phyloP scores from a whole-genome alignment of 805 yeast genomes.

The Ascoidea asiatica region DNA sequence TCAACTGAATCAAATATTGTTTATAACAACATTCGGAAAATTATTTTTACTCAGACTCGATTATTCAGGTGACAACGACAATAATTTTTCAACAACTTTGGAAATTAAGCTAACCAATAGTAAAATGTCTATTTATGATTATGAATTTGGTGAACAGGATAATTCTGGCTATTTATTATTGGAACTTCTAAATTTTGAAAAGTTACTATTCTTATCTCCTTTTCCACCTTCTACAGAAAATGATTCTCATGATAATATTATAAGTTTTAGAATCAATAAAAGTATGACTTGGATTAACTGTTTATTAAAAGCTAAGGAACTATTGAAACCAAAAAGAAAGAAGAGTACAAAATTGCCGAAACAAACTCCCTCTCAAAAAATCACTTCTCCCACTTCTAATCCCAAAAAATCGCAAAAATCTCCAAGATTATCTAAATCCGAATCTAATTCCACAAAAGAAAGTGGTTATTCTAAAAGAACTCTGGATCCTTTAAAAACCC shows the following conservation, averaged over 20 bases:
- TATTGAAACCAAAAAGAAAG: slow-evolving; percentile 22
- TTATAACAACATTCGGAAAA: slow-evolving; percentile 20
- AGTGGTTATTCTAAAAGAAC: too few relatives aligned
- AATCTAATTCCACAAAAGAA: too few relatives aligned
- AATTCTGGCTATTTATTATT: slow-evolving; percentile 50
- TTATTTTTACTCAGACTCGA: too few relatives aligned
- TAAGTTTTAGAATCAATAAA: slow-evolving; percentile 30
- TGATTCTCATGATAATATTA: slow-evolving; percentile 12
- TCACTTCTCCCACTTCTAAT: too few relatives aligned
- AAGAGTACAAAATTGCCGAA: too few relatives aligned
- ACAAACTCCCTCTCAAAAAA: too few relatives aligned
- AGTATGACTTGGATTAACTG: slow-evolving; percentile 58
- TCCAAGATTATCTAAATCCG: too few relatives aligned
- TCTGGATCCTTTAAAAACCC: too few relatives aligned
- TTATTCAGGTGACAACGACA: too few relatives aligned
- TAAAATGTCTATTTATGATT: slow-evolving; percentile 65
- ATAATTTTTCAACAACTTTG: too few relatives aligned
- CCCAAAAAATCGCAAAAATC: too few relatives aligned
- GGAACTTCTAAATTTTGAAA: slow-evolving; percentile 43
- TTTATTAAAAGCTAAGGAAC: slow-evolving; percentile 48
- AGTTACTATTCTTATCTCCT: slow-evolving; percentile 39
- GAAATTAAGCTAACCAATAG: slow-evolving; percentile 33
- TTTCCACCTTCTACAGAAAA: slow-evolving; percentile 19
- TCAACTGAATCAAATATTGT: slow-evolving; percentile 16
- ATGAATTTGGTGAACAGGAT: slow-evolving; percentile 52